These are phyloP conservation scores for Ceratocystis eucalypticola DNA, from an alignment of 2,329 filamentous ascomycete genomes.

Conservation along the genomic window DNA sequence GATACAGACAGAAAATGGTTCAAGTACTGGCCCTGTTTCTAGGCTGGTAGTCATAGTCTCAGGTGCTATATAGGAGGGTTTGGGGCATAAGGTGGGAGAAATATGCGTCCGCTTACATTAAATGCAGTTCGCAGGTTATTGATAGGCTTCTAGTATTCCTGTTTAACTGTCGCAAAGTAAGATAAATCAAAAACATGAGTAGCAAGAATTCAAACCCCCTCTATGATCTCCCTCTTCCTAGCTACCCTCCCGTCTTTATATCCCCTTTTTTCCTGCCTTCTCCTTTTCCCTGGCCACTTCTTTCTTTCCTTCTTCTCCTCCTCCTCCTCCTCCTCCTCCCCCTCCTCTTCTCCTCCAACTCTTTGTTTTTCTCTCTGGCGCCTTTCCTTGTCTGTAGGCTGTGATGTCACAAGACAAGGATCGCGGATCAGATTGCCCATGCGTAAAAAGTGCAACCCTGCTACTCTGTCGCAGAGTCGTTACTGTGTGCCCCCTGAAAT, in stretches of 20 bases:
- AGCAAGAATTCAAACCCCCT: not conserved
- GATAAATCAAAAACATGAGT: not conserved
- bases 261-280: not conserved
- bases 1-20: not conserved
- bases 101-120: too few species aligned
- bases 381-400: not conserved
- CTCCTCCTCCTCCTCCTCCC: not conserved
- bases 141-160: not conserved
- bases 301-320: not conserved
- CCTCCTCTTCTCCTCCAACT: not conserved
- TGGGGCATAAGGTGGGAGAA: not conserved
- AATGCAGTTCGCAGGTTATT: not conserved
- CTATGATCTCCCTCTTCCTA: not conserved
- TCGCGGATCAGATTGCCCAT: not conserved
- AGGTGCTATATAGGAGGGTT: not conserved
- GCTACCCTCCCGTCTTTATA: not conserved
- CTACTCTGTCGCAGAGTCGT: not conserved
- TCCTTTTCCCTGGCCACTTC: not conserved
- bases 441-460: not conserved
- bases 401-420: conserved; percentile 5
- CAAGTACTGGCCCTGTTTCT: not conserved
- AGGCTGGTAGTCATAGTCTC: not conserved
- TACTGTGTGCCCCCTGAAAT: not conserved
- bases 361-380: not conserved
- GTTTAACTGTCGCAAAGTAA: not conserved